Evolutionary conservation across 345 rosid species (phyloP), one percentile per base, ranked within the genome.

Genomic region (Corchorus capsularis): DNA sequence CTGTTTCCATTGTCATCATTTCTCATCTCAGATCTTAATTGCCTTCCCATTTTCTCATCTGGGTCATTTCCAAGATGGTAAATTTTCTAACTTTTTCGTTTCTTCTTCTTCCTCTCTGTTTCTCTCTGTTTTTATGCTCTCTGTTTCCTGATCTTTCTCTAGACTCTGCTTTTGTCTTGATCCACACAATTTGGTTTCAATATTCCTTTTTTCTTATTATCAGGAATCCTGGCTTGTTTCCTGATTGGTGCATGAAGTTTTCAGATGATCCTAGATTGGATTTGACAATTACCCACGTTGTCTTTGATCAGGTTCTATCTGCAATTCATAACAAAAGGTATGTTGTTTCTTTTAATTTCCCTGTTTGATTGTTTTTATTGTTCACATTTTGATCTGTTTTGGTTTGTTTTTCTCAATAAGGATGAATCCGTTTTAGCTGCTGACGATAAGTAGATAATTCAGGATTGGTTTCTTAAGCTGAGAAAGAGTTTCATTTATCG

Each of bases 21-120:
- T 79, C 81, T 79, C 84, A 84, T 73, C 77, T 85, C 85, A 89
- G 97, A 94, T 94, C 98, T 93, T 94, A 89, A 81, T 50, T 84
- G 82, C 81, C 65, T 34, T 75, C 84, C 81, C 84, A 82, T 78
- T 87, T 87, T 53, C 84, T 87, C 83, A 78, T 84, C 91, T 85
- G 91, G 89, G 87, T 86, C 84, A 78, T 85, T 82, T 77, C 76
- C 87, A 60, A 67, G 53, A 77, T 94, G 97, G 93, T 89, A 89
- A 87, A 73, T 72, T 82, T 49, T 77, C 79, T 27, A 20, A 78
- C 77, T 73, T 53, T 75, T 56, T 60, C 32, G 63, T 67, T 19
- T 69, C 27, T 27, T 53, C 60, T 22, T 47, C 45, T 50, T 27
- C 59, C 11, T 66, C 35, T 19, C 22, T 35, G 10, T 64, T 37